These are phyloP conservation scores for Saccharomyces pastorianus DNA, from an alignment of 1,139 yeast species.

Conservation along the genomic window DNA sequence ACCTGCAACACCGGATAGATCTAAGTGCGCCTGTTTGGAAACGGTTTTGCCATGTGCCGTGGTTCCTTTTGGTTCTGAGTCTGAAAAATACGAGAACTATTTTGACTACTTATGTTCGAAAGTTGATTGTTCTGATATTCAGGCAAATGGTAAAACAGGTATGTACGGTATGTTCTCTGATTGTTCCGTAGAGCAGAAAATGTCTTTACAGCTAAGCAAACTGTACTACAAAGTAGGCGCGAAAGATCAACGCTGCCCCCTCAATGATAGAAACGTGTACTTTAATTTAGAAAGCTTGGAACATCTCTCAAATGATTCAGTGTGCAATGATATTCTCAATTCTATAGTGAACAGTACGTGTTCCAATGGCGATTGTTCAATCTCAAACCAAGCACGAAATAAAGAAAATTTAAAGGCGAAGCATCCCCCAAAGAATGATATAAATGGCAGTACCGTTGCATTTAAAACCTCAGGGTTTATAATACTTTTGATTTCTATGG, in stretches of 20 bases:
- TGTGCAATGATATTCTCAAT: background rate
- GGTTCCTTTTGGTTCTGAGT: constrained; percentile 30
- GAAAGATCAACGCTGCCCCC: constrained; percentile 17
- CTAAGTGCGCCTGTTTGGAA: constrained; percentile 51
- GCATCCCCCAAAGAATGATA: background rate
- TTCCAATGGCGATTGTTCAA: background rate
- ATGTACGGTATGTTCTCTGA: constrained; percentile 51
- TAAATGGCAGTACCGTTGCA: background rate
- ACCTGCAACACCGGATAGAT: constrained; percentile 49
- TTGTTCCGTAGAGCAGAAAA: constrained; percentile 44
- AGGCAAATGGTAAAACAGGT: constrained; percentile 43
- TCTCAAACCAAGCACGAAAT: background rate
- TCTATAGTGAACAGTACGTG: background rate
- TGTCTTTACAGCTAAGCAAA: constrained; percentile 47
- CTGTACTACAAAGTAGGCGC: constrained; percentile 34
- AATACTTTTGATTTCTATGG: background rate
- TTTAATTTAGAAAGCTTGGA: constrained; percentile 14
- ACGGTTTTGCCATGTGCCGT: constrained; percentile 44
- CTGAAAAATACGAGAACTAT: constrained; percentile 31
- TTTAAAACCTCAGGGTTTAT: background rate
- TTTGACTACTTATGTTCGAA: constrained; percentile 43
- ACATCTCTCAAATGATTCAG: background rate
- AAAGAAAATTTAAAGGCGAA: background rate
- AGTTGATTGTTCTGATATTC: constrained; percentile 46
- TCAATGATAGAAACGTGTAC: constrained; percentile 14